Percentiles rank a stretch among this genome's conserved stretches.
These are phyloP conservation scores for Aspergillus brasiliensis DNA, from an alignment of 2,329 filamentous ascomycete species.

Conservation along the genomic window DNA sequence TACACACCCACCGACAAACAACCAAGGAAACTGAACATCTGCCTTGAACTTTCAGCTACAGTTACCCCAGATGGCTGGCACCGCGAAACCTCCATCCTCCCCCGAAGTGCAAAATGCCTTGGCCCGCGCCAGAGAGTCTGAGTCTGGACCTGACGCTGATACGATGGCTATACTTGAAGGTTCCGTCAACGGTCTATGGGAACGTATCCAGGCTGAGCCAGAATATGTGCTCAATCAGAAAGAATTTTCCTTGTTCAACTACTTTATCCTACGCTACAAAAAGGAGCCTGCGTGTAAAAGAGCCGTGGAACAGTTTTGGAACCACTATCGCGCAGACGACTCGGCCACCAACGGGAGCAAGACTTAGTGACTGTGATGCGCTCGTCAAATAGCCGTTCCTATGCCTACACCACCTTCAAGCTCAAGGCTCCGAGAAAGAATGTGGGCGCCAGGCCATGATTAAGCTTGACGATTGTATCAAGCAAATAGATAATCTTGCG, in stretches of 20 bases:
- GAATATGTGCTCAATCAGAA: constrained; percentile 73
- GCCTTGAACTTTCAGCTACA: constrained; percentile 6
- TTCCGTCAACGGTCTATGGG: constrained; percentile 67
- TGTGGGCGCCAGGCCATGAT: neutral
- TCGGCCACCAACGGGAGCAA: constrained; percentile 27
- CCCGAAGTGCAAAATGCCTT: constrained; percentile 60
- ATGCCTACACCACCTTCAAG: neutral
- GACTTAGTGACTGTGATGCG: constrained; percentile 21
- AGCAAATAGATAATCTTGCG: neutral
- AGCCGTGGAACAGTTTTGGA: constrained; percentile 61
- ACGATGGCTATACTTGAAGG: constrained; percentile 67
- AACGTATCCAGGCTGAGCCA: constrained; percentile 64
- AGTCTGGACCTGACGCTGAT: constrained; percentile 64
- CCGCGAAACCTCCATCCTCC: constrained; percentile 31
- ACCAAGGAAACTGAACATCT: neutral
- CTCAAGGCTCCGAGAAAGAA: neutral
- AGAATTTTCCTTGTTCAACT: constrained; percentile 88
- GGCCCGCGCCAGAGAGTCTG: constrained; percentile 68
- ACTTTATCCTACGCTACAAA: constrained; percentile 69
- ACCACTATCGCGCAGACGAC: constrained; percentile 37
- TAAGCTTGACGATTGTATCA: neutral
- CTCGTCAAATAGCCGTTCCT: constrained; percentile 1
- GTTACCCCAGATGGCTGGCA: constrained; percentile 31
- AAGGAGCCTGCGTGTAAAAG: constrained; percentile 53
- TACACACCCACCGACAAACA: neutral